Evolutionary conservation across 2,329 filamentous ascomycete species (phyloP).

Genomic region (Ilyonectria destructans): DNA sequence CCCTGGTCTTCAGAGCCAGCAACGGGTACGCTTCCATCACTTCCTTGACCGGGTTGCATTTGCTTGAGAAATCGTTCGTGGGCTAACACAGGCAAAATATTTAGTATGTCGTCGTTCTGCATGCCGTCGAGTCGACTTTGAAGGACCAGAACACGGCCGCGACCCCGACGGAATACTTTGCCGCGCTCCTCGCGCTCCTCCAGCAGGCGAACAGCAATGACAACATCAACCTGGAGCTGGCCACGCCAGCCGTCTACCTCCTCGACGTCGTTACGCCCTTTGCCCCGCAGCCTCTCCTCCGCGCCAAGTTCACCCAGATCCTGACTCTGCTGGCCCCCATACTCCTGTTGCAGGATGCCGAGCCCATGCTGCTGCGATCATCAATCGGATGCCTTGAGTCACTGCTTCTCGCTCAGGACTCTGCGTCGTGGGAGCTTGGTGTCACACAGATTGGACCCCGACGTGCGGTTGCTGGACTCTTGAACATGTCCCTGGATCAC

Average conservation of each 20-base stretch:
- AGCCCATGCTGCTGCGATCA: conserved; percentile 87
- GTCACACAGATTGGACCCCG: conserved; percentile 88
- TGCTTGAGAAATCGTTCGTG: conserved; percentile 10
- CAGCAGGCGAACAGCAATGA: conserved; percentile 81
- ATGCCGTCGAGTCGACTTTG: conserved; percentile 93
- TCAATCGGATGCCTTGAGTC: conserved; percentile 96
- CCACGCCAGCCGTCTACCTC: conserved; percentile 91
- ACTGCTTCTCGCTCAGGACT: conserved; percentile 91
- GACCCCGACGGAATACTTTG: conserved; percentile 94
- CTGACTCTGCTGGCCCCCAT: conserved; percentile 89
- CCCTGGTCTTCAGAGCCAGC: conserved; percentile 95
- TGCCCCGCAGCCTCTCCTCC: conserved; percentile 88
- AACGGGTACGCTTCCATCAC: conserved; percentile 76
- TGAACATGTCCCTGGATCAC: conserved; percentile 88
- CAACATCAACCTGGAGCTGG: conserved; percentile 85
- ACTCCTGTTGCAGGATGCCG: conserved; percentile 84
- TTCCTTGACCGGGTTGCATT: conserved; percentile 24
- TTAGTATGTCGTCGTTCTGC: conserved; percentile 88
- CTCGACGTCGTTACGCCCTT: conserved; percentile 92
- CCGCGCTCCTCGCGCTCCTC: conserved; percentile 91
- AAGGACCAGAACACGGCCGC: conserved; percentile 88
- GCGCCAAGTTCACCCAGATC: conserved; percentile 96
- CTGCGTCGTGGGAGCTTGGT: conserved; percentile 88
- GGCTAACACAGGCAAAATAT: conserved; percentile 19
- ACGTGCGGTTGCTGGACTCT: conserved; percentile 87